These are phyloP conservation scores for Apiospora phragmitis DNA, from an alignment of 2,329 filamentous ascomycete species.

Conservation along the genomic window DNA sequence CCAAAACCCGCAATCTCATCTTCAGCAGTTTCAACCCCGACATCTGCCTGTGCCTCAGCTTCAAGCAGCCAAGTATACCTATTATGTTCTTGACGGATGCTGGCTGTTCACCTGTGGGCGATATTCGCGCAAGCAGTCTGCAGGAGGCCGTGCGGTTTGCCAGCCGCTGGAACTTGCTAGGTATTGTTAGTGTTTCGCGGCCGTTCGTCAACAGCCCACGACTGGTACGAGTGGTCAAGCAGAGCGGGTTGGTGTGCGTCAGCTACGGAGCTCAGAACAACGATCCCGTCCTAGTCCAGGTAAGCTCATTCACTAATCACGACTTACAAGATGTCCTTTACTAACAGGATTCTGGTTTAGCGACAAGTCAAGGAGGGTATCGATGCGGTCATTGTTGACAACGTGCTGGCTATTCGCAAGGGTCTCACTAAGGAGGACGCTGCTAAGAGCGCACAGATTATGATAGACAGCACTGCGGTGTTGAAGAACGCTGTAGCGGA, in stretches of 20 bases:
- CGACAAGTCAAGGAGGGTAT: slow-evolving; percentile 93
- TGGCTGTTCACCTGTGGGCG: slow-evolving; percentile 76
- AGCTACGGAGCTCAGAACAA: slow-evolving; percentile 94
- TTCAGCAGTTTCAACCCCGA: slow-evolving; percentile 98
- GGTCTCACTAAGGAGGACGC: slow-evolving; percentile 64
- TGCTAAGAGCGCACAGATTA: background rate
- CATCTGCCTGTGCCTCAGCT: slow-evolving; percentile 88
- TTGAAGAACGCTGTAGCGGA: background rate
- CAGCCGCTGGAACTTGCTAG: slow-evolving; percentile 89
- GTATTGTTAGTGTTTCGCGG: slow-evolving; percentile 85
- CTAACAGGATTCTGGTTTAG: slow-evolving; percentile 41
- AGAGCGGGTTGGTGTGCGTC: slow-evolving; percentile 89
- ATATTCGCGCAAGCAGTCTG: slow-evolving; percentile 85
- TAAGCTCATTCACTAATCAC: slow-evolving; percentile 43
- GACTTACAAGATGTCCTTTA: background rate
- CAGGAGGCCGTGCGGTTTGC: slow-evolving; percentile 97
- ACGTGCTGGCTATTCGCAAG: slow-evolving; percentile 87
- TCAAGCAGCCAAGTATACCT: slow-evolving; percentile 96
- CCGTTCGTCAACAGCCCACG: slow-evolving; percentile 87
- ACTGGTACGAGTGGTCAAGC: slow-evolving; percentile 89
- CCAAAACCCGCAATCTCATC: slow-evolving; percentile 83
- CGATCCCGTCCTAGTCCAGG: slow-evolving; percentile 79
- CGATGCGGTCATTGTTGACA: slow-evolving; percentile 96
- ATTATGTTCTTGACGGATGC: slow-evolving; percentile 94
- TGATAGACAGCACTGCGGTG: background rate